Conservation (phyloP, 164 flowering plant genomes). For the Magnolia kwangsiensis region DNA sequence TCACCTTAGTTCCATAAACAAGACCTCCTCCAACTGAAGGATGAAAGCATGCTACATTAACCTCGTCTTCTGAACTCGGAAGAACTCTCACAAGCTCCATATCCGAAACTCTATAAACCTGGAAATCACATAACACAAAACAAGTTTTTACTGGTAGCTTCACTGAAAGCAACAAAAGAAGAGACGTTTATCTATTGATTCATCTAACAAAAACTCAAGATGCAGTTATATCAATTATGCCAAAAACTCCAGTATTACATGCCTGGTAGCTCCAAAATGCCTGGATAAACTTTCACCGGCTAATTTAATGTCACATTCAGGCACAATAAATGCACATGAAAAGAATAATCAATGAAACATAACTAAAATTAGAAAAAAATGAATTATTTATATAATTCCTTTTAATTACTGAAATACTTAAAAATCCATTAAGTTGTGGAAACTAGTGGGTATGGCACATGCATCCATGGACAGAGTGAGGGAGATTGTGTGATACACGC, state of each 20-base stretch:
- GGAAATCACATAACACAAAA: slow-evolving; percentile 8
- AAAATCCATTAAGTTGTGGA: no score
- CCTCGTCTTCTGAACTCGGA: slow-evolving; percentile 98
- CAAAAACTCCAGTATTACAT: neutral
- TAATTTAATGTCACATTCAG: neutral
- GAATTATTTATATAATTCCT: neutral
- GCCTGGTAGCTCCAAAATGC: neutral
- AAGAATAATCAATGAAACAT: neutral
- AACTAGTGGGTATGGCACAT: no score
- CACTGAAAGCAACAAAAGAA: neutral
- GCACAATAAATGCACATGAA: neutral
- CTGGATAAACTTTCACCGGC: neutral
- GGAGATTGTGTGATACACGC: no score
- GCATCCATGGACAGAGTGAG: no score
- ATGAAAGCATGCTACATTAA: slow-evolving; percentile 98
- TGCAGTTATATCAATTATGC: neutral
- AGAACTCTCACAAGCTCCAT: slow-evolving; percentile 98
- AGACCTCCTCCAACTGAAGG: slow-evolving; percentile 92
- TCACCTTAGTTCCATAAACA: slow-evolving; percentile 97
- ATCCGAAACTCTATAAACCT: slow-evolving; percentile 95
- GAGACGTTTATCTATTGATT: no score
- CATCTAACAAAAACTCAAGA: no score
- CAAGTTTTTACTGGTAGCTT: neutral
- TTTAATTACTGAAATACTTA: no score
- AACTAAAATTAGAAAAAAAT: neutral